Conservation (phyloP, 1,284 basidiomycete genomes). For the Leccinum fallax region DNA sequence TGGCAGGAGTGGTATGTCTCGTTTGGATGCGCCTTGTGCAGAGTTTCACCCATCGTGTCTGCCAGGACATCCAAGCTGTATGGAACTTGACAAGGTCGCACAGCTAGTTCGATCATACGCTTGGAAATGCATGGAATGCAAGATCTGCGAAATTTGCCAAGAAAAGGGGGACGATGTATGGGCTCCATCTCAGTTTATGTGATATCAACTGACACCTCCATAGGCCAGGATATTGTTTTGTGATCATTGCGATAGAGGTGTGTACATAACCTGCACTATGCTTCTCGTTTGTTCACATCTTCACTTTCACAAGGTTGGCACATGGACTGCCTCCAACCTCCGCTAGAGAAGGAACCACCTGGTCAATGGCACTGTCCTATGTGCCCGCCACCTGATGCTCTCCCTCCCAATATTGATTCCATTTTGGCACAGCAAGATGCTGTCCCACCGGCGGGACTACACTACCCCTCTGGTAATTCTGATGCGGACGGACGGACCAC, state of each 20-base stretch:
- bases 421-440: conserved; percentile 11
- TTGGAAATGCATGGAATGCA: conserved; percentile 95
- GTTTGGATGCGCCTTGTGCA: conserved; percentile 29
- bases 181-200: conserved; percentile 23
- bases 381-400: conserved; percentile 46
- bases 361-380: conserved; percentile 77
- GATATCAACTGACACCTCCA: conserved; percentile 17
- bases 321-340: conserved; percentile 82
- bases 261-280: conserved; percentile 15
- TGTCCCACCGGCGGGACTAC: conserved; percentile 4
- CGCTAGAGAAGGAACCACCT: conserved; percentile 68
- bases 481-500: conserved; percentile 9
- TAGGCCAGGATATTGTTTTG: conserved; percentile 89
- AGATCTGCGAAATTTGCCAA: conserved; percentile 87
- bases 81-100: conserved; percentile 55
- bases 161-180: conserved; percentile 90
- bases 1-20: conserved; percentile 55
- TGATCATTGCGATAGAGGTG: conserved; percentile 92
- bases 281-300: conserved; percentile 8
- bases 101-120: conserved; percentile 67
- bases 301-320: conserved; percentile 73
- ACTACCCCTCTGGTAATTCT: conserved; percentile 6
- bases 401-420: conserved; percentile 23
- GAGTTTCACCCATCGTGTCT: conserved; percentile 8
- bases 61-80: conserved; percentile 79